Conservation (phyloP, 192 early-diverging fungal genomes). For the Haplosporangium gracile region DNA sequence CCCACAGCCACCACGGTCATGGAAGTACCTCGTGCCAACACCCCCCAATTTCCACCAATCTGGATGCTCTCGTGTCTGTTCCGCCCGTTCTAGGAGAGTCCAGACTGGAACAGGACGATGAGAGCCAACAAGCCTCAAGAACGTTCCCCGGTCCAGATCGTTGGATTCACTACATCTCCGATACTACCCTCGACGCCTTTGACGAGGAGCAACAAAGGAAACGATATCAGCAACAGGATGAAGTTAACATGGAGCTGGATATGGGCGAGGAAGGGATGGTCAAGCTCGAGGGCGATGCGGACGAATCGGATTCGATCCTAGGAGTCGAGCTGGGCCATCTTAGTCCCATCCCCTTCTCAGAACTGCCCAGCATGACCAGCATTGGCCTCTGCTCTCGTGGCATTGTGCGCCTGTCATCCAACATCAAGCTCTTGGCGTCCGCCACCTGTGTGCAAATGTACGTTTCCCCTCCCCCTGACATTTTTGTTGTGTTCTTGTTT, state of each 20-base stretch:
- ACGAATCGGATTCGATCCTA: slow-evolving; percentile 32
- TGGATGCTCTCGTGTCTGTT: neutral
- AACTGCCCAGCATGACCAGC: slow-evolving; percentile 58
- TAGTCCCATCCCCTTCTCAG: slow-evolving; percentile 52
- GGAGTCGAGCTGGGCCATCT: slow-evolving; percentile 40
- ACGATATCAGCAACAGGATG: slow-evolving; percentile 1
- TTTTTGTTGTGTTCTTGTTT: neutral
- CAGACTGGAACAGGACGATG: slow-evolving; percentile 10
- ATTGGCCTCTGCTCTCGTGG: slow-evolving; percentile 72
- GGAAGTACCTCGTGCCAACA: slow-evolving; percentile 14
- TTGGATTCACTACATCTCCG: slow-evolving; percentile 3
- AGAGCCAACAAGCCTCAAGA: slow-evolving; percentile 13
- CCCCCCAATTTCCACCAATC: slow-evolving; percentile 13
- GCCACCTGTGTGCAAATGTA: slow-evolving; percentile 81
- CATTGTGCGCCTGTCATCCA: slow-evolving; percentile 75
- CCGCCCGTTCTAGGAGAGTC: neutral
- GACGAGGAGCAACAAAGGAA: slow-evolving; percentile 7
- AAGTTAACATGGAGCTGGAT: slow-evolving; percentile 14
- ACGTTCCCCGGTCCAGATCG: slow-evolving; percentile 8
- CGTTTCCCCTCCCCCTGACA: slow-evolving; percentile 30
- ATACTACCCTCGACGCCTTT: neutral
- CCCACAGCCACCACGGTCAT: neutral
- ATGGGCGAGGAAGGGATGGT: slow-evolving; percentile 4
- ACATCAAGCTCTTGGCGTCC: slow-evolving; percentile 73
- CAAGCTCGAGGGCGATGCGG: slow-evolving; percentile 12